Conservation (phyloP, 176 grass and related monocot genomes). For the Rhynchospora tenuis region DNA sequence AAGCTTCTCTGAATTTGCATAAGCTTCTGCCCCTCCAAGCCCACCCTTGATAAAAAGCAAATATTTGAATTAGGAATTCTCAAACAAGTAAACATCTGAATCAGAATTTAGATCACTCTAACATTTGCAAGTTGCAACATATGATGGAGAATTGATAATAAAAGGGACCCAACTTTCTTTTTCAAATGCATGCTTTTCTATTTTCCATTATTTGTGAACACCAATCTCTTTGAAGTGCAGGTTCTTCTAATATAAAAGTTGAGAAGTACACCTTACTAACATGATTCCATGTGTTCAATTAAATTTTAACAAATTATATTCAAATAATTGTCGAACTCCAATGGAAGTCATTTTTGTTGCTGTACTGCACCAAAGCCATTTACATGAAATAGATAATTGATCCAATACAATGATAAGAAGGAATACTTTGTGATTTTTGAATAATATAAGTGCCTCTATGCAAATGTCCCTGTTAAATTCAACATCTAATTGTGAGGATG, state of each 20-base stretch:
- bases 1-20: constrained; percentile 56
- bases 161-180: background rate
- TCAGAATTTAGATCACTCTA: background rate
- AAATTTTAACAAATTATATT: background rate
- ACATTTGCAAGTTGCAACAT: background rate
- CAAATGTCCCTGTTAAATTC: background rate
- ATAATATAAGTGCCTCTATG: background rate
- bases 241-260: background rate
- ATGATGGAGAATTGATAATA: background rate
- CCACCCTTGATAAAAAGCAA: constrained; percentile 45
- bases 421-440: background rate
- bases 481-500: background rate
- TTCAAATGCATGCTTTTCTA: background rate
- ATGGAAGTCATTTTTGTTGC: background rate
- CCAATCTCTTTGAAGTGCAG: no score
- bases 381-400: background rate
- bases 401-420: background rate
- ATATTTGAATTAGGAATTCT: background rate
- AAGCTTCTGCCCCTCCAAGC: constrained; percentile 58
- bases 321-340: background rate
- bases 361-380: background rate
- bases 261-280: background rate
- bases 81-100: background rate
- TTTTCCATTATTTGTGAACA: background rate
- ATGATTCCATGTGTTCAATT: background rate